A percentile compares a stretch with the other conserved stretches of the same genome.
Evolutionary conservation across 2,329 filamentous ascomycete species (phyloP).

Genomic region (Sporothrix schenckii): DNA sequence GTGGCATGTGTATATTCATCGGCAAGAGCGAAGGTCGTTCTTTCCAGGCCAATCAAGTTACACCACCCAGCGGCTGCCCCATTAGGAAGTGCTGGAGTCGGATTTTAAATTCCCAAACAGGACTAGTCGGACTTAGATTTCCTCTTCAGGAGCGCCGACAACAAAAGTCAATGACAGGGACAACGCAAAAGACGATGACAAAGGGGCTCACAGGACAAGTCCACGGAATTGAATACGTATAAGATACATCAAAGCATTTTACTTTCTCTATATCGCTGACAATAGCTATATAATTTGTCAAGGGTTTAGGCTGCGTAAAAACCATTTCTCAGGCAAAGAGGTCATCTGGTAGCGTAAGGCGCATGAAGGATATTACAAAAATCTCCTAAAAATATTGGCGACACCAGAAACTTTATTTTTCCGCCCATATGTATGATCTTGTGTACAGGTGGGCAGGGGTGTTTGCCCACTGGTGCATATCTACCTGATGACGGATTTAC

Average conservation of each 20-base stretch:
- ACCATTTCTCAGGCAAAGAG: background rate
- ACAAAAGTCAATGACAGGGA: background rate
- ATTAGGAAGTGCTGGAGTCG: conserved; percentile 19
- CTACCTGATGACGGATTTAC: too few relatives aligned
- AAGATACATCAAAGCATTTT: too few relatives aligned
- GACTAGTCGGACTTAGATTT: conserved; percentile 24
- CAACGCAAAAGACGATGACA: background rate
- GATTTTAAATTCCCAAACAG: conserved; percentile 29
- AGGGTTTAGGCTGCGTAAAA: background rate
- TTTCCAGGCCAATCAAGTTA: conserved; percentile 30
- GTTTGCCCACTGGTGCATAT: too few relatives aligned
- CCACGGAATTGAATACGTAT: background rate
- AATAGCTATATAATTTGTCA: background rate
- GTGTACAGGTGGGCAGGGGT: too few relatives aligned
- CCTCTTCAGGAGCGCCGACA: background rate
- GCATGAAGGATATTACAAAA: too few relatives aligned
- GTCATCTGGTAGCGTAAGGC: too few relatives aligned
- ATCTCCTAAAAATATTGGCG: too few relatives aligned
- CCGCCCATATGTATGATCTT: too few relatives aligned
- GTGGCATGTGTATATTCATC: background rate
- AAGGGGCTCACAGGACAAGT: background rate
- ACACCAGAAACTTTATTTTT: too few relatives aligned
- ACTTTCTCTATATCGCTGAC: too few relatives aligned
- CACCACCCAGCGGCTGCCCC: conserved; percentile 22
- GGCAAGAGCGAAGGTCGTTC: background rate